Conservation (phyloP, 768 basidiomycete genomes). For the Leccinum boreale region DNA sequence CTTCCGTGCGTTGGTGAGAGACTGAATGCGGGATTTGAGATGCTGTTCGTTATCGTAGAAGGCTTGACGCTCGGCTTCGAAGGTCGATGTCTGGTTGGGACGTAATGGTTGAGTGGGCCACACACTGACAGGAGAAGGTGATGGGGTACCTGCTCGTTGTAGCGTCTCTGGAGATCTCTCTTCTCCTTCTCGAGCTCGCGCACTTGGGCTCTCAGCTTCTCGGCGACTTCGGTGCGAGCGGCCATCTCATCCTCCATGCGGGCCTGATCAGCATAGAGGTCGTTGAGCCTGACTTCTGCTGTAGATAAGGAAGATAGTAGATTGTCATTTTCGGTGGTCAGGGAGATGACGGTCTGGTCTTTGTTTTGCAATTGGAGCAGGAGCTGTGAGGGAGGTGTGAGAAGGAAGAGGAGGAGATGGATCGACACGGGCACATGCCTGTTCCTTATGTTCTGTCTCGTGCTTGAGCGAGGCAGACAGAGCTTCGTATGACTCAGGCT, state of each 20-base stretch:
- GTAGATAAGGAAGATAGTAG: constrained; percentile 61
- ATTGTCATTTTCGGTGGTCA: constrained; percentile 62
- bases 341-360: constrained; percentile 60
- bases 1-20: constrained; percentile 65
- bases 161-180: constrained; percentile 74
- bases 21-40: constrained; percentile 86
- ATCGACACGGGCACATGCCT: constrained; percentile 42
- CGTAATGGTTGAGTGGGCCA: constrained; percentile 8
- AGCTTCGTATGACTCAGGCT: constrained; percentile 50
- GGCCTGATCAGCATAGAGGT: constrained; percentile 78
- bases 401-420: constrained; percentile 5
- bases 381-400: constrained; percentile 45
- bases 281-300: constrained; percentile 71
- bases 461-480: constrained; percentile 63
- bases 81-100: constrained; percentile 64
- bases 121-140: constrained; percentile 13
- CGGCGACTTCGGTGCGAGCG: constrained; percentile 76
- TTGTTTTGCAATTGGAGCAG: constrained; percentile 76
- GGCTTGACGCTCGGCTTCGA: constrained; percentile 88
- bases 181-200: constrained; percentile 89
- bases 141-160: constrained; percentile 75
- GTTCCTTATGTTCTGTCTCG: constrained; percentile 80
- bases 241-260: constrained; percentile 81
- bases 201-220: constrained; percentile 77
- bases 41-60: constrained; percentile 94